A percentile compares a stretch with the other conserved stretches of the same genome.
Conservation (phyloP, 495 filamentous ascomycete species). For the Astrocystis sublimbata region DNA sequence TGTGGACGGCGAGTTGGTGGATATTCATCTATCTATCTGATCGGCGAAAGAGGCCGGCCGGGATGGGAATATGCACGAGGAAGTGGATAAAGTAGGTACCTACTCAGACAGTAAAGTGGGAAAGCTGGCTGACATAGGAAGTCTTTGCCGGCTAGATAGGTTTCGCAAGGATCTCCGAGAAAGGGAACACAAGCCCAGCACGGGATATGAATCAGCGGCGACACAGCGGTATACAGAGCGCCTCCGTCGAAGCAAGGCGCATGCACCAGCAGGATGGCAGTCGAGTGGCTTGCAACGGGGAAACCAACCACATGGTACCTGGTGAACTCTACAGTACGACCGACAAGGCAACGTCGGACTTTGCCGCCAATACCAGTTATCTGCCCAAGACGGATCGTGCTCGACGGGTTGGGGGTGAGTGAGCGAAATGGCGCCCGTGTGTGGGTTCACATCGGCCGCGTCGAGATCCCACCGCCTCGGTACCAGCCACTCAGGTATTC, state of each 20-base stretch:
- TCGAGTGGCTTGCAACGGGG: slow-evolving; percentile 1
- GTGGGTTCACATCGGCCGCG: slow-evolving; percentile 4
- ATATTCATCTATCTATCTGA: slow-evolving; percentile 14
- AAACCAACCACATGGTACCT: slow-evolving; percentile 16
- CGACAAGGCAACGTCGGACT: slow-evolving; percentile 8
- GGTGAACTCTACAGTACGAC: slow-evolving; percentile 8
- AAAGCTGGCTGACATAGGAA: slow-evolving; percentile 10
- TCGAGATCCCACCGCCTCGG: slow-evolving; percentile 14
- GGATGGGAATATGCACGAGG: slow-evolving; percentile 15
- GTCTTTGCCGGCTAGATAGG: slow-evolving; percentile 10
- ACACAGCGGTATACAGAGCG: slow-evolving; percentile 7
- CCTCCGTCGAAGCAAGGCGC: neutral
- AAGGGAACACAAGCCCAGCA: slow-evolving; percentile 8
- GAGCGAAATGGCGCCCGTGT: slow-evolving; percentile 16
- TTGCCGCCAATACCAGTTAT: neutral
- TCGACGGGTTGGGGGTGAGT: slow-evolving; percentile 25
- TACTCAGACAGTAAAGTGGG: neutral
- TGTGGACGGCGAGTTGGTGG: slow-evolving; percentile 4
- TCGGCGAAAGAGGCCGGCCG: slow-evolving; percentile 16
- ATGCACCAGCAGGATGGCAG: neutral
- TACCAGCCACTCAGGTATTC: slow-evolving; percentile 22
- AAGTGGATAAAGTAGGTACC: slow-evolving; percentile 9
- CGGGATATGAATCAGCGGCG: neutral
- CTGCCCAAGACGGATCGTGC: neutral
- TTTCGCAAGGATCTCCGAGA: neutral